A percentile compares a stretch with the other conserved stretches of the same genome.
These are phyloP conservation scores for Gentiana macrophylla DNA, from an alignment of 257 asterid genomes.

Conservation along the genomic window DNA sequence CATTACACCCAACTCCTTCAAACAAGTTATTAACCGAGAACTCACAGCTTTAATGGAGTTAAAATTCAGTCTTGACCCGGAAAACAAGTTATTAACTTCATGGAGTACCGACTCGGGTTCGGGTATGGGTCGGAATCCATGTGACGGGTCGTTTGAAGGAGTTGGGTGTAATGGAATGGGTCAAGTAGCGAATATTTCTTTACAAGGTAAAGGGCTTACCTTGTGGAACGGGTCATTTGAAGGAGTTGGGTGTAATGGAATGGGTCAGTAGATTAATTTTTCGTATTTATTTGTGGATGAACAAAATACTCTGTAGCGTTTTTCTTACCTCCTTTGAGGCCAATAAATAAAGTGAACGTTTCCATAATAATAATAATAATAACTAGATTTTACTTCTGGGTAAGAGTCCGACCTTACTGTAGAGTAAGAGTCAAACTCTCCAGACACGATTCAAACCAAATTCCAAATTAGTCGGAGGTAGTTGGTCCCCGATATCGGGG, in stretches of 20 bases:
- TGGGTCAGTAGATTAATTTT: conserved; percentile 63
- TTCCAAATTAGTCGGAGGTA: too few species aligned
- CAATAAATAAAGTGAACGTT: too few species aligned
- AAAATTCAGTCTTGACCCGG: conserved; percentile 74
- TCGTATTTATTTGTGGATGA: conserved; percentile 13
- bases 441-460: too few species aligned
- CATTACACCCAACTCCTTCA: too few species aligned
- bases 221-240: conserved; percentile 42
- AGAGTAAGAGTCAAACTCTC: too few species aligned
- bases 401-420: too few species aligned
- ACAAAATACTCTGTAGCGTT: too few species aligned
- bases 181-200: conserved; percentile 67
- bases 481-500: too few species aligned
- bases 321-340: too few species aligned
- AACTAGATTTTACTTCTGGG: too few species aligned
- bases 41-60: conserved; percentile 48
- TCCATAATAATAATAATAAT: too few species aligned
- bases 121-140: conserved; percentile 26
- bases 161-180: conserved; percentile 69
- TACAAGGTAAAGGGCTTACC: conserved; percentile 83
- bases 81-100: conserved; percentile 40
- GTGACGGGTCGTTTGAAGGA: conserved; percentile 71
- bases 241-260: conserved; percentile 75
- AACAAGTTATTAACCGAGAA: conserved; percentile 19
- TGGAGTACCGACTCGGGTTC: conserved; percentile 34